Evolutionary conservation across 768 basidiomycete genomes (phyloP).

Genomic region (Rhizopogon rudus): DNA sequence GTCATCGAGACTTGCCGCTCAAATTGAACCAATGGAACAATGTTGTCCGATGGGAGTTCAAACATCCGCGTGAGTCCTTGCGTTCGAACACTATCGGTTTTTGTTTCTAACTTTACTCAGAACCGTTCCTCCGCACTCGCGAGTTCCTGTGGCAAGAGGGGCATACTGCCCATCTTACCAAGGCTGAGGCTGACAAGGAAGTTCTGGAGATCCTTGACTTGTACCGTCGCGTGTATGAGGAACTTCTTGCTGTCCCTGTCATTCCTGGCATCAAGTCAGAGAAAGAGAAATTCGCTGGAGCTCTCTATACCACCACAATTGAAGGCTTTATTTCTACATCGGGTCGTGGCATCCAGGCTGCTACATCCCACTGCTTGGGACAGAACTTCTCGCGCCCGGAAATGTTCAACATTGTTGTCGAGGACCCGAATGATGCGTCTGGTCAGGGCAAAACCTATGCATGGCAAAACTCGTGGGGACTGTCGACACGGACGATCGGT

Average conservation of each 20-base stretch:
- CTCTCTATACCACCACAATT: constrained; percentile 95
- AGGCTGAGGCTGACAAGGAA: constrained; percentile 86
- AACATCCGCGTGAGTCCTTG: constrained; percentile 78
- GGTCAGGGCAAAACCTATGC: constrained; percentile 72
- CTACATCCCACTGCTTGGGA: constrained; percentile 96
- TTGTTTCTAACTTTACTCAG: constrained; percentile 30
- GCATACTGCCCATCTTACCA: constrained; percentile 90
- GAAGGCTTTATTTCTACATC: constrained; percentile 98
- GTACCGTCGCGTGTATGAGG: constrained; percentile 93
- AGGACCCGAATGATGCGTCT: constrained; percentile 78
- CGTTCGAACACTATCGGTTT: neutral
- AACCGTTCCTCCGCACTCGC: constrained; percentile 98
- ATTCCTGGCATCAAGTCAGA: constrained; percentile 96
- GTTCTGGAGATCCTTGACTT: constrained; percentile 93
- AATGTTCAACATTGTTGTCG: constrained; percentile 98
- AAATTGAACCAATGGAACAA: constrained; percentile 99
- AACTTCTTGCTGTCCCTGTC: constrained; percentile 95
- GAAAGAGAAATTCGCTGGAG: constrained; percentile 99
- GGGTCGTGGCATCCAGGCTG: constrained; percentile 96
- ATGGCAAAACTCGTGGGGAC: constrained; percentile 99
- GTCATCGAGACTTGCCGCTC: constrained; percentile 93
- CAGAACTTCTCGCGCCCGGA: constrained; percentile 95
- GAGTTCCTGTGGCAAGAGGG: constrained; percentile 99
- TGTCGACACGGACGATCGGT: constrained; percentile 93
- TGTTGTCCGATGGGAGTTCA: constrained; percentile 99